A percentile compares a stretch with the other conserved stretches of the same genome.
Evolutionary conservation across 2,329 filamentous ascomycete genomes (phyloP).

Genomic region (Xylariaceae sp.): DNA sequence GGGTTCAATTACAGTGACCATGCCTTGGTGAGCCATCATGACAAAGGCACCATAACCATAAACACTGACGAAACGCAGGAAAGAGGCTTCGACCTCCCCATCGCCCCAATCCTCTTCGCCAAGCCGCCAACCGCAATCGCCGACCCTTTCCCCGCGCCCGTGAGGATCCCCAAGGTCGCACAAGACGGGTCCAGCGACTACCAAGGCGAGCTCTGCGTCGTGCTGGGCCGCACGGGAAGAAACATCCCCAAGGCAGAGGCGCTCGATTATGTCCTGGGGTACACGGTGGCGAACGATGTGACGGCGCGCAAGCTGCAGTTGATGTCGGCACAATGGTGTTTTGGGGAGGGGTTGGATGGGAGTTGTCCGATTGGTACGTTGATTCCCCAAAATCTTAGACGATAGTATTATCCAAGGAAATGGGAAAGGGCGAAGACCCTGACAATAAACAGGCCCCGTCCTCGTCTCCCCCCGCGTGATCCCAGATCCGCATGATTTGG

Average conservation of each 20-base stretch:
- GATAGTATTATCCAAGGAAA: too few species aligned
- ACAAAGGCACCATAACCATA: neutral
- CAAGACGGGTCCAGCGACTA: conserved; percentile 52
- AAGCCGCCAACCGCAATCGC: conserved; percentile 51
- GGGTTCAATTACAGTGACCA: conserved; percentile 18
- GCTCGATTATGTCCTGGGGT: conserved; percentile 56
- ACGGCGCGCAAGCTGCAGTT: conserved; percentile 54
- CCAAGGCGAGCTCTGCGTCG: conserved; percentile 53
- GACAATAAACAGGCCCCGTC: conserved; percentile 37
- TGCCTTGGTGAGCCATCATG: conserved; percentile 10
- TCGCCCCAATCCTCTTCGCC: conserved; percentile 23
- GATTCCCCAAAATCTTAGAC: too few species aligned
- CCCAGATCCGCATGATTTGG: conserved; percentile 38
- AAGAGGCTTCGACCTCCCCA: conserved; percentile 12
- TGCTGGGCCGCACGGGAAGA: conserved; percentile 46
- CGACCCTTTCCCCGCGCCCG: conserved; percentile 49
- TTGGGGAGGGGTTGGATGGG: conserved; percentile 55
- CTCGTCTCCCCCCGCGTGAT: conserved; percentile 42
- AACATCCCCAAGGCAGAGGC: conserved; percentile 54
- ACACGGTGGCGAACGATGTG: conserved; percentile 59
- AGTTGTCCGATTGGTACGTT: conserved; percentile 42
- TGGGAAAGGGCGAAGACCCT: too few species aligned
- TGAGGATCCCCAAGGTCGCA: conserved; percentile 49
- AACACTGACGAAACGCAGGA: neutral
- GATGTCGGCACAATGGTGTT: conserved; percentile 51